Evolutionary conservation across 768 basidiomycete genomes (phyloP).

Genomic region (Tulasnella sp.): DNA sequence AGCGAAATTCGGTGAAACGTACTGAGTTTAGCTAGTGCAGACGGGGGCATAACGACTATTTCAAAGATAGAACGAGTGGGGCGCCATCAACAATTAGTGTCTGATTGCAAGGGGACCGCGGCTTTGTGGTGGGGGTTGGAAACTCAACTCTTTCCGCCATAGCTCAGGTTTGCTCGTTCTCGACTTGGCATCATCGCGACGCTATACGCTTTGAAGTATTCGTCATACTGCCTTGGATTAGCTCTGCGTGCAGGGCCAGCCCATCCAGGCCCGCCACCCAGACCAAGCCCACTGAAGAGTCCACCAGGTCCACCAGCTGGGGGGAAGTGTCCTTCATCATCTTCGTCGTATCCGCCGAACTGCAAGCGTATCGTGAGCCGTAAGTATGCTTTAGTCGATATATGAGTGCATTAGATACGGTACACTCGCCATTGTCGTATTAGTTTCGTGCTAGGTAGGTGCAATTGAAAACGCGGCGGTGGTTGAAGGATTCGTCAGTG

Average conservation of each 20-base stretch:
- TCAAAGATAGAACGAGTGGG: not conserved
- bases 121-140: not conserved
- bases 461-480: not conserved
- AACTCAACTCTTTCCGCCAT: conserved; percentile 90
- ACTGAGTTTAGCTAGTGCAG: conserved; percentile 79
- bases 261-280: conserved; percentile 15
- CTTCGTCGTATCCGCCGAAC: conserved; percentile 21
- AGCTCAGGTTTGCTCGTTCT: conserved; percentile 85
- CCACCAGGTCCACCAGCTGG: conserved; percentile 18
- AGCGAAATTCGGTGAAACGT: conserved; percentile 24
- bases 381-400: not conserved
- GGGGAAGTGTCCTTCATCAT: conserved; percentile 21
- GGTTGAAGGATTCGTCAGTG: conserved; percentile 20
- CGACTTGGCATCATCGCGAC: conserved; percentile 86
- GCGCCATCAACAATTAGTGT: conserved; percentile 5
- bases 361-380: not conserved
- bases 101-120: conserved; percentile 26
- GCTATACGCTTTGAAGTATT: conserved; percentile 91
- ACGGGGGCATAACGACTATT: conserved; percentile 94
- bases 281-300: conserved; percentile 21
- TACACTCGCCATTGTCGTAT: not conserved
- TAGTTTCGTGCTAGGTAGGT: not conserved
- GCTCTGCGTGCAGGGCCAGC: conserved; percentile 21
- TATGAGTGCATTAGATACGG: not conserved
- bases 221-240: conserved; percentile 71